phyloP scores from a whole-genome alignment of 768 basidiomycete genomes.

The Melanogaster broomeanus region DNA sequence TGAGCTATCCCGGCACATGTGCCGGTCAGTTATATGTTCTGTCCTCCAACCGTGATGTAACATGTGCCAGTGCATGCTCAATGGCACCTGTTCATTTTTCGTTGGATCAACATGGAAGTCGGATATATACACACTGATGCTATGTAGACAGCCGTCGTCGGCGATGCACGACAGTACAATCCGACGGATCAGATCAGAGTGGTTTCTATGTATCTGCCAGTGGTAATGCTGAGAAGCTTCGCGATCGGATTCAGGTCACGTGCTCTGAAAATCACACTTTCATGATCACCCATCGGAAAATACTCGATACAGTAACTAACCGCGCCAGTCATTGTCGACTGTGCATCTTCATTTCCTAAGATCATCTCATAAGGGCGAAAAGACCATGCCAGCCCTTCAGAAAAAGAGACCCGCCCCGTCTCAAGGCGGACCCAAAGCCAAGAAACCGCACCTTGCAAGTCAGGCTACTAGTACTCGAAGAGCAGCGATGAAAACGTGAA shows the following conservation, averaged over 20 bases:
- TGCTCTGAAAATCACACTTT: slow-evolving; percentile 8
- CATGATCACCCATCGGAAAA: too few species aligned
- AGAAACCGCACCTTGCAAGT: slow-evolving; percentile 53
- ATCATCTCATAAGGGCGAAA: background rate
- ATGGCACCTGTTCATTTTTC: too few species aligned
- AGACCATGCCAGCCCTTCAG: slow-evolving; percentile 42
- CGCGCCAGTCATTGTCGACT: too few species aligned
- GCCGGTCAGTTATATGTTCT: too few species aligned
- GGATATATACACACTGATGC: too few species aligned
- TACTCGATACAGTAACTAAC: background rate
- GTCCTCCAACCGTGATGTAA: too few species aligned
- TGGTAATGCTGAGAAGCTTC: too few species aligned
- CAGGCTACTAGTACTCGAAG: slow-evolving; percentile 19
- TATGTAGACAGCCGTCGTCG: too few species aligned
- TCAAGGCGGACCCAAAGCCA: slow-evolving; percentile 49
- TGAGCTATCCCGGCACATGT: slow-evolving; percentile 61
- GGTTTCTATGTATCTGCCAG: too few species aligned
- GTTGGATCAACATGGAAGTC: too few species aligned
- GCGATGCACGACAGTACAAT: background rate
- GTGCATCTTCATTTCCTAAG: background rate
- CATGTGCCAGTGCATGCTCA: too few species aligned
- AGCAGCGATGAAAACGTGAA: slow-evolving; percentile 38
- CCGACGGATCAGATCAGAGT: too few species aligned
- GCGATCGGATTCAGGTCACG: slow-evolving; percentile 13
- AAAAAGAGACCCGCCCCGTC: slow-evolving; percentile 50